phyloP scores from a whole-genome alignment of 768 basidiomycete species.

The Kwoniella heveanensis region DNA sequence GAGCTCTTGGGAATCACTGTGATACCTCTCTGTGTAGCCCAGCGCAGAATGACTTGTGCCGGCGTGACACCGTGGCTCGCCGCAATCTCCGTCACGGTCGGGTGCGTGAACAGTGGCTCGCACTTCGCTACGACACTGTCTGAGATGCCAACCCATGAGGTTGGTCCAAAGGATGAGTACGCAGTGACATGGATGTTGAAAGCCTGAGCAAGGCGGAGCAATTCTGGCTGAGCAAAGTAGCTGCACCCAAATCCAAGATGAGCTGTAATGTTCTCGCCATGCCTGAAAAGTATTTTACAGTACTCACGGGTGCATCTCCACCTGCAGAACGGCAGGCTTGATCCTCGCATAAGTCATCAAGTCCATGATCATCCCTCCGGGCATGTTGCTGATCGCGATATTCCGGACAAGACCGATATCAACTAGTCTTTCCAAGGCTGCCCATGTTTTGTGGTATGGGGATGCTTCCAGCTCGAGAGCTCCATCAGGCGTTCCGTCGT shows the following conservation, averaged over 20 bases:
- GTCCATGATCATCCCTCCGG: constrained; percentile 72
- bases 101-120: constrained; percentile 10
- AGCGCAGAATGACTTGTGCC: constrained; percentile 74
- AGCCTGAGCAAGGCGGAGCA: constrained; percentile 26
- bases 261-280: too few species aligned
- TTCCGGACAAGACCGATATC: constrained; percentile 72
- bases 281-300: too few species aligned
- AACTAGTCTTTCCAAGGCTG: constrained; percentile 75
- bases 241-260: too few species aligned
- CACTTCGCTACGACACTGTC: constrained; percentile 12
- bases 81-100: constrained; percentile 1
- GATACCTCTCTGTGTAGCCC: constrained; percentile 74
- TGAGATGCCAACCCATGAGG: constrained; percentile 17
- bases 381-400: constrained; percentile 81
- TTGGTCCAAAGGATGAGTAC: constrained; percentile 36
- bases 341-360: constrained; percentile 75
- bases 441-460: constrained; percentile 69
- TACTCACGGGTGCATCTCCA: constrained; percentile 64
- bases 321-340: constrained; percentile 64
- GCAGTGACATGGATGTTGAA: constrained; percentile 40
- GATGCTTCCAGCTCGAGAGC: constrained; percentile 66
- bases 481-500: constrained; percentile 62
- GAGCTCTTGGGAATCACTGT: constrained; percentile 77
- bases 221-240: constrained; percentile 27
- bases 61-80: background rate